Conservation (phyloP, 2,329 filamentous ascomycete species). For the Penicillium crustosum region DNA sequence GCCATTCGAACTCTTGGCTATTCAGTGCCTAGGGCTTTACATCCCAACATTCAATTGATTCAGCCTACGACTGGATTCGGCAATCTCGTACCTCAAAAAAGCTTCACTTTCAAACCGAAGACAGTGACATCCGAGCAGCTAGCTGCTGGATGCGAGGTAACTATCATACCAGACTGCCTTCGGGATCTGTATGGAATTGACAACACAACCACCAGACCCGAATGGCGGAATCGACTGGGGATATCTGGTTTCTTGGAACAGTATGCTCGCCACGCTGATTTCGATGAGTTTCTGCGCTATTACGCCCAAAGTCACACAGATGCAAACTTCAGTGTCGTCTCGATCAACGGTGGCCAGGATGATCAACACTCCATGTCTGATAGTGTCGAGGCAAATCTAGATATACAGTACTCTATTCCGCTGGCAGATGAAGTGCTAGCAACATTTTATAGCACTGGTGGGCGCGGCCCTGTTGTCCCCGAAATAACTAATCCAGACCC, state of each 20-base stretch:
- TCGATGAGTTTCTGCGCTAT: slow-evolving; percentile 55
- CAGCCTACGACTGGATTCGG: slow-evolving; percentile 67
- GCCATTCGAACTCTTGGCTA: slow-evolving; percentile 60
- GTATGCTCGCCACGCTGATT: slow-evolving; percentile 55
- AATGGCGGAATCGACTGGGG: slow-evolving; percentile 43
- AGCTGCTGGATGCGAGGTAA: slow-evolving; percentile 39
- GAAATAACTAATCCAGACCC: slow-evolving; percentile 45
- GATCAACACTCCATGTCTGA: slow-evolving; percentile 45
- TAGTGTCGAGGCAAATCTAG: slow-evolving; percentile 62
- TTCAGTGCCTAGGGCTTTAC: slow-evolving; percentile 59
- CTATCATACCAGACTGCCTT: slow-evolving; percentile 52
- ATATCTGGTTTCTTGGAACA: slow-evolving; percentile 53
- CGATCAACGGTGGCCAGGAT: slow-evolving; percentile 58
- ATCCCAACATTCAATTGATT: slow-evolving; percentile 59
- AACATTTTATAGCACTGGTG: slow-evolving; percentile 61
- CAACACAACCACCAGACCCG: slow-evolving; percentile 30
- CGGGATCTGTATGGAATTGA: slow-evolving; percentile 51
- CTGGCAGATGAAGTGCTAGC: slow-evolving; percentile 57
- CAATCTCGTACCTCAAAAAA: slow-evolving; percentile 47
- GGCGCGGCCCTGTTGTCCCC: slow-evolving; percentile 53
- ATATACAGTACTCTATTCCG: slow-evolving; percentile 61
- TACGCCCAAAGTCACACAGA: slow-evolving; percentile 55
- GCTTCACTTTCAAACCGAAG: slow-evolving; percentile 27
- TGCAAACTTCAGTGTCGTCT: slow-evolving; percentile 57
- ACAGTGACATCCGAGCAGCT: slow-evolving; percentile 19